Percentiles rank a stretch among this genome's conserved stretches.
Conservation (phyloP, 2,329 filamentous ascomycete species). For the Aspergillus niger region DNA sequence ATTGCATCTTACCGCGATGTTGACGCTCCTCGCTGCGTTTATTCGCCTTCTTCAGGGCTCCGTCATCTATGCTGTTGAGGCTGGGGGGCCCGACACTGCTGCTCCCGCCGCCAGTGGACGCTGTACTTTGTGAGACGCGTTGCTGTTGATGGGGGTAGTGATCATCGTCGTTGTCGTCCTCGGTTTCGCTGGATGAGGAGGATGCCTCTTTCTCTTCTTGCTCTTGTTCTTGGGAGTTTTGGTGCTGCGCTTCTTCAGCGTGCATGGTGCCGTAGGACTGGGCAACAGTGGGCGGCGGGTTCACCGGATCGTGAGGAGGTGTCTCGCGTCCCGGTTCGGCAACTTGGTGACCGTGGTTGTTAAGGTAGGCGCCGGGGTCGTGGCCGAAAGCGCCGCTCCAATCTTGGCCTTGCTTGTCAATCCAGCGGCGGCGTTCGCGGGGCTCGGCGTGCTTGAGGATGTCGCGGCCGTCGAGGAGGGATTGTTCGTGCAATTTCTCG, state of each 20-base stretch:
- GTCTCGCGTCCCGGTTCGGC: conserved; percentile 58
- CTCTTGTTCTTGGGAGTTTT: conserved; percentile 7
- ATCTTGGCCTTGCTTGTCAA: conserved; percentile 76
- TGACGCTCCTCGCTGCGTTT: conserved; percentile 68
- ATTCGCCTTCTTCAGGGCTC: conserved; percentile 35
- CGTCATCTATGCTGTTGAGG: conserved; percentile 27
- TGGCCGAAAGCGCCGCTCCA: conserved; percentile 85
- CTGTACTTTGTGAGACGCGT: not conserved
- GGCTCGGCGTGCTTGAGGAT: conserved; percentile 69
- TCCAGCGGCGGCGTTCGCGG: conserved; percentile 73
- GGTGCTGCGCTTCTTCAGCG: conserved; percentile 34
- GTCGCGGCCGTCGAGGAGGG: conserved; percentile 76
- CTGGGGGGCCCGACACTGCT: conserved; percentile 3
- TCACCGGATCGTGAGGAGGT: conserved; percentile 55
- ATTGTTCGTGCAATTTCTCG: conserved; percentile 77
- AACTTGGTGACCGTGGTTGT: conserved; percentile 54
- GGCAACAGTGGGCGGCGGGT: conserved; percentile 35
- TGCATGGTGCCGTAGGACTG: conserved; percentile 1
- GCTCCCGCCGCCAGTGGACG: not conserved
- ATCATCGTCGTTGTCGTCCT: conserved; percentile 20
- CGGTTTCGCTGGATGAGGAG: conserved; percentile 24
- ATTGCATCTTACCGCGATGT: conserved; percentile 91
- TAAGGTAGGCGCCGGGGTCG: conserved; percentile 66
- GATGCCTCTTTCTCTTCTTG: conserved; percentile 10
- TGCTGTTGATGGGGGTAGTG: conserved; percentile 5